Percentiles rank a stretch among this genome's conserved stretches.
Evolutionary conservation across 495 filamentous ascomycete species (phyloP).

Genomic region (Annulohypoxylon stygium): DNA sequence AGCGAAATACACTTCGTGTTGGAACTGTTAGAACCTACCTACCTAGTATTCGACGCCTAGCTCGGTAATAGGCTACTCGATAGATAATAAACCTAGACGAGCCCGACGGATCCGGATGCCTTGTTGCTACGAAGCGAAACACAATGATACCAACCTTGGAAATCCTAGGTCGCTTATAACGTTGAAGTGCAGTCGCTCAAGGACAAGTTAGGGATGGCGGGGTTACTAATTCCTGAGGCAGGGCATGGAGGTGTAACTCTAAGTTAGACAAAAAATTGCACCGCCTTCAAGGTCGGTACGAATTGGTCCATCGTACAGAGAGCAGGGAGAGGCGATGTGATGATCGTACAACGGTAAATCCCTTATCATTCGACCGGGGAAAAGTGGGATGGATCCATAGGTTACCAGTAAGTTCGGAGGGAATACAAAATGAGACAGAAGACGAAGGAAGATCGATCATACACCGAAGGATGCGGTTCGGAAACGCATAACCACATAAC

Average conservation of each 20-base stretch:
- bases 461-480: slow-evolving; percentile 22
- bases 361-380: slow-evolving; percentile 9
- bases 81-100: too few relatives aligned
- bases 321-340: background rate
- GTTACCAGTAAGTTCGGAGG: background rate
- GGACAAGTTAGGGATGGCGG: background rate
- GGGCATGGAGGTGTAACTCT: background rate
- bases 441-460: background rate
- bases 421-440: background rate
- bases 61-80: too few relatives aligned
- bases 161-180: background rate
- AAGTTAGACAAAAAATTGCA: slow-evolving; percentile 4
- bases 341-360: background rate
- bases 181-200: background rate
- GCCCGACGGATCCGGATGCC: background rate
- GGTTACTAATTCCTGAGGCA: background rate
- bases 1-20: background rate
- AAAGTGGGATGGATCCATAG: background rate
- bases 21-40: background rate
- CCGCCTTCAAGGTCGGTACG: slow-evolving; percentile 1
- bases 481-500: background rate
- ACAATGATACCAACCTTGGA: background rate
- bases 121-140: background rate
- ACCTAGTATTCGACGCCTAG: too few relatives aligned
- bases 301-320: background rate